Base-by-base conservation (phyloP, 192 early-diverging fungal genomes). In the Gamsiella multidivaricata region DNA sequence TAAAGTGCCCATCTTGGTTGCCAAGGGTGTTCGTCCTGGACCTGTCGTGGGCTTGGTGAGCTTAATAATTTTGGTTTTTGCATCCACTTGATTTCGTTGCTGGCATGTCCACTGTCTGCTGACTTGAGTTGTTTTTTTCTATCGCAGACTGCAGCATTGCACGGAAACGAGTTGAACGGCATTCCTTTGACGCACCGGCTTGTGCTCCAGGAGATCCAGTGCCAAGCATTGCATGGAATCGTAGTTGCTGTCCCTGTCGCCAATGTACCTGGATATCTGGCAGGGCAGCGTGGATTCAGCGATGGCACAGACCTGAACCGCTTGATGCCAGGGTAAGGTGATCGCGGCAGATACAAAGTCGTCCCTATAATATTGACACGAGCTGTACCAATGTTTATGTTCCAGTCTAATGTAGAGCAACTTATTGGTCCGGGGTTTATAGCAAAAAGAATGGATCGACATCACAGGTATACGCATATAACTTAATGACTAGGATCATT, bases 161-260 rank as follows among this genome's bases (percentile, higher is more conserved):
- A 97, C 69, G 95, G 95, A 61, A 95, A 97, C 65, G 95, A 97
- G 65, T 82, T 97, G 49, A 97, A 97, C 63, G 95, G 95, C 23
- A 92, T 97, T 23, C 95, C 95, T 12, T 88, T 92, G 66, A 97
- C 95, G 42, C 95, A 97, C 66, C 86, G 92, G 12, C 87, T 97
- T 54, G 90, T 95, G 32, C 83, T 88, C 31, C 72, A 81, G 23
- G 94, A 95, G 51, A 88, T 97, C 43, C 86, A 91, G 58, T 87
- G 91, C 9, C 69, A 84, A 41, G 84, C 83, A 12, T 83, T 97
- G 20, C 90, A 89, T 47, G 95, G 95, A 8, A 94, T 92, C 1
- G 89, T 97, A 10, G 93, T 97, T 6, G 94, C 95, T 1, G 90
- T 95, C 12, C 95, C 95, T n/a, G 92, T 92, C 28, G 88, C 91